Evolutionary conservation across 352 stramenopile species (phyloP), one percentile per base, ranked within the genome.

Genomic region (Salisapilia sapeloensis): DNA sequence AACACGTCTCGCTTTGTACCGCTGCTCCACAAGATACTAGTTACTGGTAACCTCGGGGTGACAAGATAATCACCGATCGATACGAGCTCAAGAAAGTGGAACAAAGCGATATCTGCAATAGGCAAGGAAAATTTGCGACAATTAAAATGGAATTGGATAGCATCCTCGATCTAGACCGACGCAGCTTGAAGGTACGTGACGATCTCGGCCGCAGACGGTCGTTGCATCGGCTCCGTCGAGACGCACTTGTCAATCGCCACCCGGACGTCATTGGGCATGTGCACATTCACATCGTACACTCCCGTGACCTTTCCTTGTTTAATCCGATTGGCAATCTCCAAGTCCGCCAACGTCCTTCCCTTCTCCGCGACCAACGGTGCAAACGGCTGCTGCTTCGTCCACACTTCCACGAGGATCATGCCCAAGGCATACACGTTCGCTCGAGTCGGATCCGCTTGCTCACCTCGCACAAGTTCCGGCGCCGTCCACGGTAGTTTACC

Each of bases 401-500:
- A 57, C 40, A 82, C 56, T 42, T 79, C 63, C 34, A 54, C 48
- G 28, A 77, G 47, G 19, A 82, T 37, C 12, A 82, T 49, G 14
- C 63, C 65, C 15, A 82, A 66, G n/a, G 65, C 42, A 48, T 67
- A 82, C 32, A 77, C 60, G 30, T 82, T 75, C 28, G 44, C 59
- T 15, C 61, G 65, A 13, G 48, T 48, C 24, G 46, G 44, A 21
- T 75, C 55, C 44, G 77, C 59, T 5, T 44, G 54, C 16, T 46
- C 54, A 11, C 50, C 59, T 4, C 57, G 49, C 11, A 77, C 45
- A 24, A 79, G 31, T 34, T 82, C 65, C 0, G 65, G 65, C 20
- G 65, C 46, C 6, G 66, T 43, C 55, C 60, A 76, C 14, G 50
- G 48, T 22, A 77, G 28, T 15, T 75, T 50, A 14, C 56, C 57